phyloP scores from a whole-genome alignment of 208 protist genomes.

The Lotmaria passim region DNA sequence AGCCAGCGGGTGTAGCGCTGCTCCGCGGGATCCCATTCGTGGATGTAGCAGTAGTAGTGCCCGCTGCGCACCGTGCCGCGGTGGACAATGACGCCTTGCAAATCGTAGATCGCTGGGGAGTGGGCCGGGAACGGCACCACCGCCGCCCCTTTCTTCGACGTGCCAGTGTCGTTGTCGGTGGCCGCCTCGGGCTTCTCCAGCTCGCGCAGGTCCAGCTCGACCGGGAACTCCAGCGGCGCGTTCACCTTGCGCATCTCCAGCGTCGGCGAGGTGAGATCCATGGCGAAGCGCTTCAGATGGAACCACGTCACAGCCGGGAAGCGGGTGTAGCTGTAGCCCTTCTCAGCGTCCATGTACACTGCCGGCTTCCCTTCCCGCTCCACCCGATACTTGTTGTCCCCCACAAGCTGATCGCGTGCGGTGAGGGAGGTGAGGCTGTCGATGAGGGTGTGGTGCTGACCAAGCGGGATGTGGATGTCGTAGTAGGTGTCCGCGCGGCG shows the following conservation, averaged over 20 bases:
- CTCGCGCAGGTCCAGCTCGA: conserved; percentile 62
- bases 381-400: conserved; percentile 92
- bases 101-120: conserved; percentile 82
- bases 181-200: conserved; percentile 55
- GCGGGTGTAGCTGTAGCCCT: conserved; percentile 72
- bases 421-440: conserved; percentile 78
- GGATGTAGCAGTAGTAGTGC: conserved; percentile 93
- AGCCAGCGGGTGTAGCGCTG: conserved; percentile 73
- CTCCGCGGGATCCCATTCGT: conserved; percentile 64
- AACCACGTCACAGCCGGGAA: conserved; percentile 91
- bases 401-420: conserved; percentile 81
- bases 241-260: conserved; percentile 89
- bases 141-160: conserved; percentile 18
- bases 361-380: conserved; percentile 73
- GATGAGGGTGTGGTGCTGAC: conserved; percentile 58
- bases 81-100: conserved; percentile 90
- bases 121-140: conserved; percentile 47
- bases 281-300: conserved; percentile 93
- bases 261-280: conserved; percentile 79
- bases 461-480: conserved; percentile 90
- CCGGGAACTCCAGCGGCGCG: conserved; percentile 74
- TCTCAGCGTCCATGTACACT: conserved; percentile 90
- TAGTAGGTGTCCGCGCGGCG: conserved; percentile 82
- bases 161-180: background rate
- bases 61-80: conserved; percentile 85